phyloP scores from a whole-genome alignment of 805 yeast genomes.

The Saccharomyces mikatae region DNA sequence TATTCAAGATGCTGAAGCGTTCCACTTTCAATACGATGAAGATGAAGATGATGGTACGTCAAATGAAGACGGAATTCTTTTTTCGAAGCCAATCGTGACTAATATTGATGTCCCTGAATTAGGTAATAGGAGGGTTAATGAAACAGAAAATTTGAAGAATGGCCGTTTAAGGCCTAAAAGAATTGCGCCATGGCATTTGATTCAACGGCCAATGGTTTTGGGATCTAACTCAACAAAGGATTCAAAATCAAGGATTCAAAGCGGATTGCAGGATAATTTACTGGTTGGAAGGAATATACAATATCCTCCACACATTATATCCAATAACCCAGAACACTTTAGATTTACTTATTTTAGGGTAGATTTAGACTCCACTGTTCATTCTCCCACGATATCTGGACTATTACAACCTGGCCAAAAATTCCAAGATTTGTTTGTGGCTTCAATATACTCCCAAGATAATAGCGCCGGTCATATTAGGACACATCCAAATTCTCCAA shows the following conservation, averaged over 20 bases:
- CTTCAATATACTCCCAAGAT: constrained; percentile 30
- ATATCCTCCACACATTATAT: constrained; percentile 39
- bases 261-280: constrained; percentile 20
- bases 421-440: constrained; percentile 57
- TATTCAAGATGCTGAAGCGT: constrained; percentile 31
- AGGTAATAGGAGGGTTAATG: constrained; percentile 43
- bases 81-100: constrained; percentile 36
- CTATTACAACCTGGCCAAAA: constrained; percentile 54
- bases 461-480: not conserved
- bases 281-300: constrained; percentile 29
- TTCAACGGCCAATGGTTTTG: constrained; percentile 10
- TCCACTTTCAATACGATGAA: constrained; percentile 32
- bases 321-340: constrained; percentile 46
- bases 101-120: constrained; percentile 36
- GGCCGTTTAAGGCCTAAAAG: constrained; percentile 72
- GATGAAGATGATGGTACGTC: constrained; percentile 19
- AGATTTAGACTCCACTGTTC: constrained; percentile 80
- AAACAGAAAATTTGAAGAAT: constrained; percentile 41
- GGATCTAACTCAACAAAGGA: constrained; percentile 6
- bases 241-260: constrained; percentile 6
- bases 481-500: not conserved
- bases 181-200: constrained; percentile 64
- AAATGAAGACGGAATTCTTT: constrained; percentile 29
- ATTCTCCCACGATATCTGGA: constrained; percentile 82
- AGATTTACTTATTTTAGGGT: constrained; percentile 91